Conservation (phyloP, 768 basidiomycete genomes). For the Melanogaster broomeanus region DNA sequence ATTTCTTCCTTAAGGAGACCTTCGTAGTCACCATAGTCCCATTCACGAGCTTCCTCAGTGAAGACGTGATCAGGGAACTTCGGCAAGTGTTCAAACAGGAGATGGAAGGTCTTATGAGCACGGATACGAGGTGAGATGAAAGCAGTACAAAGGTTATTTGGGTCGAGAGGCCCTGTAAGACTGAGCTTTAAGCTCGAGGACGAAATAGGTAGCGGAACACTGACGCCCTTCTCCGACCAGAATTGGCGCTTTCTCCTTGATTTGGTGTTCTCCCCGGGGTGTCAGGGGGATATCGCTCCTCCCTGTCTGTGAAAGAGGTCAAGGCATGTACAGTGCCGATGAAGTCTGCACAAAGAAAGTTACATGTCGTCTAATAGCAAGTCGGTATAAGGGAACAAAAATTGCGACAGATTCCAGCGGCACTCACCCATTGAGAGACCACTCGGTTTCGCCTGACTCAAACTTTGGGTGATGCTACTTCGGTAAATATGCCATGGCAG, state of each 20-base stretch:
- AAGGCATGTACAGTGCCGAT: not conserved
- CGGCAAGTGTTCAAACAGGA: conserved; percentile 61
- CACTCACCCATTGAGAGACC: conserved; percentile 82
- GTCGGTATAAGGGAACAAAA: conserved; percentile 5
- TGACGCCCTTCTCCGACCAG: conserved; percentile 80
- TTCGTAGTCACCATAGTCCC: conserved; percentile 94
- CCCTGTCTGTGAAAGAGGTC: conserved; percentile 63
- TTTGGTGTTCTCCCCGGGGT: conserved; percentile 66
- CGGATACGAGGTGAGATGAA: conserved; percentile 87
- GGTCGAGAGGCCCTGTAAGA: conserved; percentile 69
- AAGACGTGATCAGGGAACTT: conserved; percentile 52
- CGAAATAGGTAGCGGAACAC: conserved; percentile 29
- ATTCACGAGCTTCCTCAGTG: conserved; percentile 74
- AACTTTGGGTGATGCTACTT: conserved; percentile 5
- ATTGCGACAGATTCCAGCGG: not conserved
- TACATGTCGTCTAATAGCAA: conserved; percentile 58
- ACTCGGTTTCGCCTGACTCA: conserved; percentile 83
- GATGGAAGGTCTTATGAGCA: conserved; percentile 83
- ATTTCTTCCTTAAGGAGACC: conserved; percentile 84
- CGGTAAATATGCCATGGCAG: not conserved
- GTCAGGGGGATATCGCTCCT: conserved; percentile 88
- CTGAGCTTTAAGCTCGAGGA: not conserved
- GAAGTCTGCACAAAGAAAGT: conserved; percentile 17
- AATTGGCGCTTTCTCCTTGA: conserved; percentile 59
- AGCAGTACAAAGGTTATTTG: conserved; percentile 70